Conservation (phyloP, 2,329 filamentous ascomycete species). For the Stagonosporopsis cucurbitacearum region DNA sequence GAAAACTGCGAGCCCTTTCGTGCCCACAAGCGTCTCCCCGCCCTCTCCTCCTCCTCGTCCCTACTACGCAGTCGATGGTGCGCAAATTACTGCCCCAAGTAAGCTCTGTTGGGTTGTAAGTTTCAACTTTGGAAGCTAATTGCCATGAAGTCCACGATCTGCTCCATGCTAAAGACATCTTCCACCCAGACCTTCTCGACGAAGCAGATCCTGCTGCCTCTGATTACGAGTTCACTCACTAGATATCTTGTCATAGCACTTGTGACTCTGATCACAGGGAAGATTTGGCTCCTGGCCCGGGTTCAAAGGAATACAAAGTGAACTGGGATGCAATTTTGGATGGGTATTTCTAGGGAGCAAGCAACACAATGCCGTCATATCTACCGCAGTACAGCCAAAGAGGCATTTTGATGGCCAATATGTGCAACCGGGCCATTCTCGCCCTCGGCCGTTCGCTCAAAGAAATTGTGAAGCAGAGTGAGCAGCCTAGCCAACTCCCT, state of each 20-base stretch:
- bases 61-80: not conserved
- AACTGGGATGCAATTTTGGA: not conserved
- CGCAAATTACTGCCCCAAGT: not conserved
- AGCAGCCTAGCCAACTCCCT: not conserved
- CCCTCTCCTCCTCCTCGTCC: not conserved
- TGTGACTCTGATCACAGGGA: not conserved
- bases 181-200: not conserved
- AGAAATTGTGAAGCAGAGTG: not conserved
- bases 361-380: not conserved
- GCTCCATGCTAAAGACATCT: not conserved
- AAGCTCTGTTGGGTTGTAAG: not conserved
- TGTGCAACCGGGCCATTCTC: not conserved
- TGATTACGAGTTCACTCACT: not conserved
- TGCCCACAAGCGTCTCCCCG: not conserved
- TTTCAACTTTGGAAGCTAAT: not conserved
- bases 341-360: not conserved
- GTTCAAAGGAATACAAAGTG: not conserved
- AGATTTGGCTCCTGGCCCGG: not conserved
- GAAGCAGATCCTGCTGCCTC: not conserved
- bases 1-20: not conserved
- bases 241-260: not conserved
- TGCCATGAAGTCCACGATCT: not conserved
- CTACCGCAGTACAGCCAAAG: not conserved
- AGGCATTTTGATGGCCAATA: not conserved
- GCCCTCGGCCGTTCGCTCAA: not conserved